Conservation (phyloP, 345 rosid genomes). For the Dipteronia dyeriana region DNA sequence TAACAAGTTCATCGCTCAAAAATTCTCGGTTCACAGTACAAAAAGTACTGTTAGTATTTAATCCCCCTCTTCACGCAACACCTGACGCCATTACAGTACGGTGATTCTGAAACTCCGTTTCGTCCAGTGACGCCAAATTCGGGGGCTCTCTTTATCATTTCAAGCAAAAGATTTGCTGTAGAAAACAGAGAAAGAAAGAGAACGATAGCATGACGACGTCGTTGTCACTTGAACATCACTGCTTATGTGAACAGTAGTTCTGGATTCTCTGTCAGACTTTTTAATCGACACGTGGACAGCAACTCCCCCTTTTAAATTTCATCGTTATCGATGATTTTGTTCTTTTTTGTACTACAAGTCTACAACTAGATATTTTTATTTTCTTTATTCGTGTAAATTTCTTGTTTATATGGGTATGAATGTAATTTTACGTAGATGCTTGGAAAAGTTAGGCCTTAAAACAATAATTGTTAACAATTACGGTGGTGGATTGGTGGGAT, state of each 20-base stretch:
- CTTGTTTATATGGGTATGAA: too few species aligned
- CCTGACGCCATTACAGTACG: slow-evolving; percentile 15
- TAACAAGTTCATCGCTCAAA: too few species aligned
- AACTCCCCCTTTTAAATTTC: background rate
- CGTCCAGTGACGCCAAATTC: slow-evolving; percentile 8
- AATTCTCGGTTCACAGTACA: background rate
- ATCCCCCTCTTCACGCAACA: slow-evolving; percentile 23
- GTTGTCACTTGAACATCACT: background rate
- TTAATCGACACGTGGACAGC: slow-evolving; percentile 1
- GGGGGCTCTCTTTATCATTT: background rate
- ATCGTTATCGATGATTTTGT: background rate
- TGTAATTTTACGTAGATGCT: background rate
- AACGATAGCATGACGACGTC: slow-evolving; percentile 18
- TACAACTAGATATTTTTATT: too few species aligned
- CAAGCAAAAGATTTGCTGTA: slow-evolving; percentile 21
- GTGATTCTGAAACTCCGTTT: slow-evolving; percentile 8
- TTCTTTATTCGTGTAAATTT: too few species aligned
- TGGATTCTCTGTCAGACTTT: background rate
- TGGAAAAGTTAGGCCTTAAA: background rate
- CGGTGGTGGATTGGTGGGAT: background rate
- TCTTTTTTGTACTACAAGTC: too few species aligned
- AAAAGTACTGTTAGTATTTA: background rate
- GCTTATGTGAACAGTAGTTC: background rate
- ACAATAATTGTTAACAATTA: background rate
- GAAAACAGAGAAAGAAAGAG: background rate